phyloP scores from a whole-genome alignment of 2,329 filamentous ascomycete species.

The Pezizomycotina sp. region DNA sequence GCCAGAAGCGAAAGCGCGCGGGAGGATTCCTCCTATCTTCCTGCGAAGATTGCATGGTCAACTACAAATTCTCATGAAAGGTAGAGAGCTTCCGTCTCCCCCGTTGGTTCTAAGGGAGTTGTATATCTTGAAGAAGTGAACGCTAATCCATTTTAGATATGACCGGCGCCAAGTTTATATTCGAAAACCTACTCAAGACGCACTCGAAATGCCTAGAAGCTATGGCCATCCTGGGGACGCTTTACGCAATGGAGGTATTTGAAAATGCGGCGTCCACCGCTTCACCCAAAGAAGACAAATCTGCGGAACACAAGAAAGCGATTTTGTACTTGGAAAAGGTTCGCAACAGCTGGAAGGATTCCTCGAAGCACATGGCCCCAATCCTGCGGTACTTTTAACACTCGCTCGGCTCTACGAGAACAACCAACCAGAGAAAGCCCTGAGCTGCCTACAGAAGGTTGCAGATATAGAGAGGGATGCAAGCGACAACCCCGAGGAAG shows the following conservation, averaged over 20 bases:
- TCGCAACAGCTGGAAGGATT: constrained; percentile 76
- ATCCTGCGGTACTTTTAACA: constrained; percentile 78
- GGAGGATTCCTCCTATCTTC: constrained; percentile 76
- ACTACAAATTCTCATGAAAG: constrained; percentile 61
- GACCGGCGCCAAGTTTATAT: constrained; percentile 76
- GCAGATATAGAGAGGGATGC: constrained; percentile 77
- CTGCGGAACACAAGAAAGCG: constrained; percentile 69
- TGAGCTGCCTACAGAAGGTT: constrained; percentile 81
- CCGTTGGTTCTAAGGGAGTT: too few relatives aligned
- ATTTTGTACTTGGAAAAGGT: constrained; percentile 71
- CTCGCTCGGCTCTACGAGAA: constrained; percentile 79
- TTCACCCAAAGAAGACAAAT: constrained; percentile 71
- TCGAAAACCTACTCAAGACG: constrained; percentile 87
- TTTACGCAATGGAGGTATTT: constrained; percentile 92
- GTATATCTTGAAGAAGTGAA: background rate
- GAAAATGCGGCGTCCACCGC: constrained; percentile 39
- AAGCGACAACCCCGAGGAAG: constrained; percentile 47
- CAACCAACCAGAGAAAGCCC: constrained; percentile 71
- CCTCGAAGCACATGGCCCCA: constrained; percentile 69
- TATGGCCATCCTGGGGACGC: constrained; percentile 75
- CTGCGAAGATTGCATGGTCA: constrained; percentile 93
- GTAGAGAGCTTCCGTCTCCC: too few relatives aligned
- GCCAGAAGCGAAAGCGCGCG: constrained; percentile 77
- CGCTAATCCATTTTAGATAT: constrained; percentile 28
- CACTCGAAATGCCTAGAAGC: constrained; percentile 46